phyloP scores from a whole-genome alignment of 805 yeast species.

The Metschnikowia peoriensis region DNA sequence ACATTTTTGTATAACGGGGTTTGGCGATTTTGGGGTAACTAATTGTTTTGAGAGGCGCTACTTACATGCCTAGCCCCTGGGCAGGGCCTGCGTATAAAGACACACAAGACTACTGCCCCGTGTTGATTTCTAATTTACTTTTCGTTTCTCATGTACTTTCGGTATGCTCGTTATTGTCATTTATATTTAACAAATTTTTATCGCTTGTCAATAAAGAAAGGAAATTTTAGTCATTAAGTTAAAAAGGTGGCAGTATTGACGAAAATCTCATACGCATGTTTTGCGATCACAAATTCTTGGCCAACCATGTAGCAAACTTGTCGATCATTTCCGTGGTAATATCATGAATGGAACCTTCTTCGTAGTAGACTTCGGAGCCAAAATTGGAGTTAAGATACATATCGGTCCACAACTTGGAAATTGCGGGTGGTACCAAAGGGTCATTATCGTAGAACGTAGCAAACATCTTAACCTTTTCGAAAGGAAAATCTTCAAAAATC shows the following conservation, averaged over 20 bases:
- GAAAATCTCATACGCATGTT: neutral
- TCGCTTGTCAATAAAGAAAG: no score
- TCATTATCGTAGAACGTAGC: slow-evolving; percentile 39
- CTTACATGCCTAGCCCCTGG: slow-evolving; percentile 1
- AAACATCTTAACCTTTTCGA: slow-evolving; percentile 29
- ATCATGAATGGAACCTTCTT: slow-evolving; percentile 34
- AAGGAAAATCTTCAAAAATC: slow-evolving; percentile 36
- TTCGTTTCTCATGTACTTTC: no score
- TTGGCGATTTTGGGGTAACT: neutral
- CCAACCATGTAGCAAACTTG: slow-evolving; percentile 32
- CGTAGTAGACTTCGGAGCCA: slow-evolving; percentile 25
- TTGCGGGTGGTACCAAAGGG: slow-evolving; percentile 34
- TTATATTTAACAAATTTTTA: no score
- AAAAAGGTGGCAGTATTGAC: neutral
- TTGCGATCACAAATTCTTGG: neutral
- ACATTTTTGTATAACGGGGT: slow-evolving; percentile 4
- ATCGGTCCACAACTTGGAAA: slow-evolving; percentile 33
- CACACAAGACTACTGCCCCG: no score
- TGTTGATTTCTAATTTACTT: no score
- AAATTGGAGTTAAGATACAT: slow-evolving; percentile 26
- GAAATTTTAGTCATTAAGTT: no score
- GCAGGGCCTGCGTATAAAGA: neutral
- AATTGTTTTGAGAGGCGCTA: neutral
- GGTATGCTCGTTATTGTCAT: no score
- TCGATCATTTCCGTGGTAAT: slow-evolving; percentile 35